phyloP scores from a whole-genome alignment of 2,329 filamentous ascomycete species.

The Fusarium sororula region DNA sequence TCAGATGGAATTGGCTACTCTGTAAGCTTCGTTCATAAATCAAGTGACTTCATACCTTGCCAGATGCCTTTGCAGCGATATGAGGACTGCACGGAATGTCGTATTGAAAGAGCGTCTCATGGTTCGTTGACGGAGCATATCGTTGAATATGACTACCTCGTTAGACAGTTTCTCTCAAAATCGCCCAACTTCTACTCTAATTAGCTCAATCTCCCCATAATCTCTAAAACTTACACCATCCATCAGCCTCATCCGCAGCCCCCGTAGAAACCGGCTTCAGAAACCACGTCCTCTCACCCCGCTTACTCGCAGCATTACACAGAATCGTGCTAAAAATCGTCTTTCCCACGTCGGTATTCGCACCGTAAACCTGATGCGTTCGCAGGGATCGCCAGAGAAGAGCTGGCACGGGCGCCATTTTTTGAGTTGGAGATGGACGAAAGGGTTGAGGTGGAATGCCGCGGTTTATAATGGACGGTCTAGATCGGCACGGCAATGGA shows the following conservation, averaged over 20 bases:
- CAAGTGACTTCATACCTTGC: constrained; percentile 46
- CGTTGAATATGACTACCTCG: constrained; percentile 67
- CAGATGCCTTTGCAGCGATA: constrained; percentile 66
- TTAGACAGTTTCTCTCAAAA: not conserved
- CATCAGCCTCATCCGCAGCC: constrained; percentile 73
- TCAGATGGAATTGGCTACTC: constrained; percentile 60
- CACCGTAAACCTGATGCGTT: constrained; percentile 80
- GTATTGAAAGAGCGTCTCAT: constrained; percentile 74
- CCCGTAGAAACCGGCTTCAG: constrained; percentile 87
- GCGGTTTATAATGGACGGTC: constrained; percentile 15
- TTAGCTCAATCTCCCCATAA: not conserved
- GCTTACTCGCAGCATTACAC: constrained; percentile 66
- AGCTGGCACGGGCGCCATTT: constrained; percentile 63
- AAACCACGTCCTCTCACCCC: constrained; percentile 65
- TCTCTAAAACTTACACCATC: constrained; percentile 58
- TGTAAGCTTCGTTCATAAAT: not conserved
- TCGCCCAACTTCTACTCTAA: not conserved
- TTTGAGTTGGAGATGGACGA: not conserved
- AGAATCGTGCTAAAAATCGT: constrained; percentile 81
- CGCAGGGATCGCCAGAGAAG: constrained; percentile 75
- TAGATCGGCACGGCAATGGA: not conserved
- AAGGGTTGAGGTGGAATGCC: not conserved
- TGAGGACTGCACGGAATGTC: constrained; percentile 81
- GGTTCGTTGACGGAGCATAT: constrained; percentile 61
- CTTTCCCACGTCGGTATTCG: constrained; percentile 87